These are phyloP conservation scores for rapeseed (Brassica napus) DNA, from an alignment of 345 rosid species.

Conservation along the genomic window DNA sequence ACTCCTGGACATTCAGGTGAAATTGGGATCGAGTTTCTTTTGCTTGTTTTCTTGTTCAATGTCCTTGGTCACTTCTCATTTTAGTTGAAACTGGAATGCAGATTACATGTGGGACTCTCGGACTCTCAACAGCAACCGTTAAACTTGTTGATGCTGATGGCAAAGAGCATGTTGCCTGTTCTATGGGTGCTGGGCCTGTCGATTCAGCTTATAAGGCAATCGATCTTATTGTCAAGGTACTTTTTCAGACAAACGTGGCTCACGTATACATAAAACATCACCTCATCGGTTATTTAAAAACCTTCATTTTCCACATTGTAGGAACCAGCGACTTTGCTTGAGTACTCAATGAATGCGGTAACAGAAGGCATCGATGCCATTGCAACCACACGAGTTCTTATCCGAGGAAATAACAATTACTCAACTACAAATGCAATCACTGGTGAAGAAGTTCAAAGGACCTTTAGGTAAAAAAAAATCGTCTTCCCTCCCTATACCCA, in stretches of 20 bases:
- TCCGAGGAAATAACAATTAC: slow-evolving; percentile 59
- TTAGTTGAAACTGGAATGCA: slow-evolving; percentile 35
- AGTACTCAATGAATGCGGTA: slow-evolving; percentile 82
- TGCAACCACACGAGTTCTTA: slow-evolving; percentile 88
- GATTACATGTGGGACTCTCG: slow-evolving; percentile 94
- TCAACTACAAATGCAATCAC: slow-evolving; percentile 55
- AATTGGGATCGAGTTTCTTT: background rate
- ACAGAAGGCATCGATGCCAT: slow-evolving; percentile 98
- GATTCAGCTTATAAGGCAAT: slow-evolving; percentile 98
- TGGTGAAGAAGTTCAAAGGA: slow-evolving; percentile 58
- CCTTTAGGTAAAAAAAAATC: slow-evolving; percentile 67
- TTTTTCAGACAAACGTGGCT: background rate
- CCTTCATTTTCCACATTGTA: slow-evolving; percentile 22
- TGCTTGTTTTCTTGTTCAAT: background rate
- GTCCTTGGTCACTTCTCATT: slow-evolving; percentile 6
- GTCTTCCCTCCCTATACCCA: background rate
- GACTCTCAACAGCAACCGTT: slow-evolving; percentile 90
- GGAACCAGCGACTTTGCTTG: slow-evolving; percentile 77
- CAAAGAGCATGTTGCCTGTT: slow-evolving; percentile 68
- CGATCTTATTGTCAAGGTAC: slow-evolving; percentile 82
- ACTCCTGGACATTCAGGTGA: slow-evolving; percentile 83
- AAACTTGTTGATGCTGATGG: slow-evolving; percentile 75
- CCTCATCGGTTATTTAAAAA: background rate
- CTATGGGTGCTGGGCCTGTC: slow-evolving; percentile 91
- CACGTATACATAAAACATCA: background rate